phyloP scores from a whole-genome alignment of 2,329 filamentous ascomycete genomes.

The Cladosporium sp. region DNA sequence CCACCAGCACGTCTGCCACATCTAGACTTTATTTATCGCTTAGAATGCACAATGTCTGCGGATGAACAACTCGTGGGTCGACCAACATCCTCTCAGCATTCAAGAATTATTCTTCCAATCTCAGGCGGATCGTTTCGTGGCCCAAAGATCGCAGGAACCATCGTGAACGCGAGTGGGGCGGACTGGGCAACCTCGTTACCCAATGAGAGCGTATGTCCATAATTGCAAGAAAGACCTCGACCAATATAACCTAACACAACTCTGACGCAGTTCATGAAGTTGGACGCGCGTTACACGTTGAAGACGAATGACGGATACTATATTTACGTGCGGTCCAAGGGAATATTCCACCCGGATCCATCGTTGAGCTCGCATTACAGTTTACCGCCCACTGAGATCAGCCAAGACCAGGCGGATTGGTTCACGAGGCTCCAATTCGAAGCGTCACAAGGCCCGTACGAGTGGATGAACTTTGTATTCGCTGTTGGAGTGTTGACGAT shows the following conservation, averaged over 20 bases:
- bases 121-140: conserved; percentile 19
- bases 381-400: conserved; percentile 10
- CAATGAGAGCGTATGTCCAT: conserved; percentile 14
- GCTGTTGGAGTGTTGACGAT: conserved; percentile 22
- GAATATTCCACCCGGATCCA: conserved; percentile 15
- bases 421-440: conserved; percentile 24
- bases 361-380: not conserved
- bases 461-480: conserved; percentile 23
- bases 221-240: not conserved
- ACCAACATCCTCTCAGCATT: conserved; percentile 13
- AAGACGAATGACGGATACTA: conserved; percentile 20
- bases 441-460: conserved; percentile 18
- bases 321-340: conserved; percentile 22
- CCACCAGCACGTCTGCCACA: conserved; percentile 17
- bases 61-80: conserved; percentile 19
- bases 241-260: too few relatives aligned
- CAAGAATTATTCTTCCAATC: conserved; percentile 21
- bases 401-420: conserved; percentile 22
- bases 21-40: conserved; percentile 23
- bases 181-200: conserved; percentile 19
- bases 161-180: conserved; percentile 20
- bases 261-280: conserved; percentile 17
- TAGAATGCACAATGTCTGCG: conserved; percentile 20
- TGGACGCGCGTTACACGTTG: conserved; percentile 23
- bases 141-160: conserved; percentile 18